Evolutionary conservation across 2,329 filamentous ascomycete genomes (phyloP), one percentile per base, ranked within the genome.

Genomic region (Coniochaeta sp.): DNA sequence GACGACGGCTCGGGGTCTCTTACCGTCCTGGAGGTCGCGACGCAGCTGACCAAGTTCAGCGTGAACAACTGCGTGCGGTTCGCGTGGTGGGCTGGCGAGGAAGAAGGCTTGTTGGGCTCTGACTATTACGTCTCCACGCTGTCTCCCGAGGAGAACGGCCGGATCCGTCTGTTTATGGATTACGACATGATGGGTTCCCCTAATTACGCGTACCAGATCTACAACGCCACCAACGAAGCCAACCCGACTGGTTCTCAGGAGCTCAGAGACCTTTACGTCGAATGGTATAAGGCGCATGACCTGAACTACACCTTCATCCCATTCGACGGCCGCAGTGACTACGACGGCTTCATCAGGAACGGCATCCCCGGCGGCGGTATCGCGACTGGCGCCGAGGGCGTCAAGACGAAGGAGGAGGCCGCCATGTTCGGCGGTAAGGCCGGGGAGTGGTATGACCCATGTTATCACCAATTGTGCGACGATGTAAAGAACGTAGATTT

Each of bases 251-350:
- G 90, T 1, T 91, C 88, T 0, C 83, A 87, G 63, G 81, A 91
- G 70, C 79, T 91, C 60, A 82, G 87, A 61, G 75, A 87, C 62
- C 75, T 91, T 38, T 91, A 90, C 70, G 76, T 86, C 22, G 77
- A 86, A 56, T 91, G 83, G 80, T 92, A 88, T 74, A 73, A 79
- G 62, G 73, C 77, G 1, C 78, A 86, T 24, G 86, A 80, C 1
- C 78, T 86, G 60, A 86, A 86, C 72, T 87, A 86, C 70, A 89
- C 85, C 0, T 84, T 89, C 61, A 89, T 89, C 30, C 82, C 85
- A 2, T 93, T 95, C 65, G 88, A 91, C 66, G 90, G 90, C 7
- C 86, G 90, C 61, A 90, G 87, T 63, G 90, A 95, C 73, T 93
- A 93, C 67, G 88, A 87, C 57, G 87, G 85, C 1, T 93, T 93